Evolutionary conservation across 2,329 filamentous ascomycete genomes (phyloP).

Genomic region (Pseudocercospora fuligena): DNA sequence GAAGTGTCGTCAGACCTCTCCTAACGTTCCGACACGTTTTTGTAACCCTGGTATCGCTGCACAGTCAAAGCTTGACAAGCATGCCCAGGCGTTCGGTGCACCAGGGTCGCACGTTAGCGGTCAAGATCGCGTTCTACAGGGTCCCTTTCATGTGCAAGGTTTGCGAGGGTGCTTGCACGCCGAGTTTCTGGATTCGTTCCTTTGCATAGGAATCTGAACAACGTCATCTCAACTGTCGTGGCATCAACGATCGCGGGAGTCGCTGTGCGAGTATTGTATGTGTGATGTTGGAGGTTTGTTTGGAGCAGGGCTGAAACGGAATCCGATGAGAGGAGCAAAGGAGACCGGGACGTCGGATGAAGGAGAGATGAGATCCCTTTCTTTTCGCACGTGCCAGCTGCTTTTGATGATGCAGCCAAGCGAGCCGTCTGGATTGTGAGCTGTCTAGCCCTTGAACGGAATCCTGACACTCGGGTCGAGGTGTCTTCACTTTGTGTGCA

Average conservation of each 20-base stretch:
- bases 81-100: neutral
- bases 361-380: neutral
- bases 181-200: neutral
- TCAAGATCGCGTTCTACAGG: neutral
- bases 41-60: neutral
- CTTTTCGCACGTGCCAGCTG: neutral
- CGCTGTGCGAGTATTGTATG: neutral
- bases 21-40: conserved; percentile 2
- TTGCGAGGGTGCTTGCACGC: neutral
- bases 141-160: neutral
- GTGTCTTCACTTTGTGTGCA: too few relatives aligned
- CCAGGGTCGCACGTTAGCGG: neutral
- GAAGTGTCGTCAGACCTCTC: conserved; percentile 3
- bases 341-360: neutral
- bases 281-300: neutral
- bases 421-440: neutral
- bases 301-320: conserved; percentile 2
- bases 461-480: neutral
- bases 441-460: neutral
- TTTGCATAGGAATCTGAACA: neutral
- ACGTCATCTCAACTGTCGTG: neutral
- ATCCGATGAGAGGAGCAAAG: neutral
- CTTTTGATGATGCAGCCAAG: conserved; percentile 5
- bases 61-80: neutral
- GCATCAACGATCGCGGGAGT: neutral